phyloP scores from a whole-genome alignment of 73 alveolate genomes.

The Tetrahymena borealis region DNA sequence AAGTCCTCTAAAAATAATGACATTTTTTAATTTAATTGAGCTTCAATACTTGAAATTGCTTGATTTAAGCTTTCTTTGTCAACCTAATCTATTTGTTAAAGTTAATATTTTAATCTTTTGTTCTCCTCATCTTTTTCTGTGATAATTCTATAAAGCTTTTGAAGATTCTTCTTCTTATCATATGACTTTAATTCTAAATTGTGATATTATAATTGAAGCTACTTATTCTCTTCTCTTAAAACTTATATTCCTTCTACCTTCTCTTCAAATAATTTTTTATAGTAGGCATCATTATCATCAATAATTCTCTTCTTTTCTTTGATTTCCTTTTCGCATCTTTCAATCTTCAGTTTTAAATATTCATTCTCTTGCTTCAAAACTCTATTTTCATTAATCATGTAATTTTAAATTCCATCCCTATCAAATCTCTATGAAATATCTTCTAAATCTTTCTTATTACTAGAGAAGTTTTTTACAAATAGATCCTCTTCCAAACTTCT shows the following conservation, averaged over 20 bases:
- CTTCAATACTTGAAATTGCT: background rate
- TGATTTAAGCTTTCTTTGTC: background rate
- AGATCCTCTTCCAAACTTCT: background rate
- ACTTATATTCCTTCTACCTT: background rate
- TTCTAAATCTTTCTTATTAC: background rate
- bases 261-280: background rate
- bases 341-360: background rate
- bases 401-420: background rate
- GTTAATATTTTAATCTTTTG: background rate
- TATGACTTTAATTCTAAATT: background rate
- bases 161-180: background rate
- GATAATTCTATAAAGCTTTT: background rate
- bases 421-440: background rate
- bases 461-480: background rate
- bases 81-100: background rate
- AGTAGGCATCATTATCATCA: background rate
- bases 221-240: background rate
- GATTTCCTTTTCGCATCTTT: background rate
- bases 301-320: background rate
- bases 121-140: background rate
- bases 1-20: background rate
- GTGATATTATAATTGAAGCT: background rate
- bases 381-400: background rate
- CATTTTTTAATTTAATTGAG: background rate
- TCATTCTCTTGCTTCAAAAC: background rate